Base-by-base conservation (phyloP, 2,329 filamentous ascomycete genomes). In the Neospermospora avenae region DNA sequence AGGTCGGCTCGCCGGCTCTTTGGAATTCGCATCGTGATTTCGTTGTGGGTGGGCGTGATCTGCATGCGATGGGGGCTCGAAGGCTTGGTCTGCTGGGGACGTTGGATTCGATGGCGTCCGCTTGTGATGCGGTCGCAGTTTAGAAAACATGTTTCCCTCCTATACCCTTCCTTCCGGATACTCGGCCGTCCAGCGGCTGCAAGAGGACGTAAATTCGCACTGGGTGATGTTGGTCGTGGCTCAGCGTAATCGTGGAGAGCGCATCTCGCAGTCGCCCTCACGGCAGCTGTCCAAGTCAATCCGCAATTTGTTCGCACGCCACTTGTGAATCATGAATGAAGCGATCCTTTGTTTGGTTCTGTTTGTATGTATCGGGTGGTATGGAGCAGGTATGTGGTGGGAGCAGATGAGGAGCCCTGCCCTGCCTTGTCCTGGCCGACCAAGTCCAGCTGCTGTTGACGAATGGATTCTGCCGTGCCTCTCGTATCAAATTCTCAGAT, bases 1-100 rank as follows among this genome's bases (percentile, higher is more conserved):
- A 56, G 82, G 77, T 39, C 76, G 67, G 5, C 55, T 60, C 13
- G 66, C 60, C 31, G 57, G 53, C 41, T 70, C 66, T 57, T 59
- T 64, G 11, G 57, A 55, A 39, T 37, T 57, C 13, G 53, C 58
- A 60, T 69, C 68, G 57, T 65, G 65, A 34, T 62, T 63, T 63
- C 68, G 64, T 59, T 64, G 61, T 3, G 70, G 66, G 54, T 72
- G 70, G 14, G 58, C 64, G 59, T 71, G 69, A 51, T 71, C 67
- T 16, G 61, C 44, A 52, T 66, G 67, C 24, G 61, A 57, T 39
- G 65, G 61, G 20, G 62, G 60, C 55, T 73, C 71, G 57, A 67
- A 71, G 25, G 68, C 67, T 57, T 66, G 67, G 16, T 70, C 68
- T 52, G 69, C 67, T 7, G 72, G 71, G 3, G 72, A 72, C 10